Conservation (phyloP, 257 asterid genomes). For the Galeopsis tetrahit region DNA sequence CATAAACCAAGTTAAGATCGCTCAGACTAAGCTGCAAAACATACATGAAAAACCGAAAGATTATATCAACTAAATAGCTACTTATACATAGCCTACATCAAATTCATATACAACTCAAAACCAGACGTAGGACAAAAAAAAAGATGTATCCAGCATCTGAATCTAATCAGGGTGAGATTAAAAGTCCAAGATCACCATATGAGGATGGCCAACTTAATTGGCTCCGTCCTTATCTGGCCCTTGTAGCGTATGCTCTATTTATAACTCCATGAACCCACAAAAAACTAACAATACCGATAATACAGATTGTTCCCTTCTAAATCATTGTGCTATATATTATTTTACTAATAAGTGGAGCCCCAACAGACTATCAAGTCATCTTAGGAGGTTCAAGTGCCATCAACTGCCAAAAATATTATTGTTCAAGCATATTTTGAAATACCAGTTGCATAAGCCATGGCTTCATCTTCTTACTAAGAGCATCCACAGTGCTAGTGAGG, state of each 20-base stretch:
- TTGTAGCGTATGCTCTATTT: not conserved
- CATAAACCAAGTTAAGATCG: slow-evolving; percentile 95
- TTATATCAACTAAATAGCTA: slow-evolving; percentile 22
- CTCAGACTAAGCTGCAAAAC: slow-evolving; percentile 77
- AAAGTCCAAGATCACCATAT: slow-evolving; percentile 10
- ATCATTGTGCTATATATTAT: not conserved
- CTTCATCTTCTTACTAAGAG: not conserved
- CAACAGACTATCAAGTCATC: not conserved
- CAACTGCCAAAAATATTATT: not conserved
- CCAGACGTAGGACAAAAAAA: slow-evolving; percentile 3
- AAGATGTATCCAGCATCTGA: slow-evolving; percentile 3
- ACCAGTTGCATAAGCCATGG: not conserved
- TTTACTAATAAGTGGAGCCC: not conserved
- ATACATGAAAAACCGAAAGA: slow-evolving; percentile 32
- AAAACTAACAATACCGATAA: slow-evolving; percentile 3
- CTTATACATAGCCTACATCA: not conserved
- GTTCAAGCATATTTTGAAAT: not conserved
- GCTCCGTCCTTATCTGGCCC: not conserved
- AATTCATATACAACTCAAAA: slow-evolving; percentile 4
- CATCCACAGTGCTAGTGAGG: no score
- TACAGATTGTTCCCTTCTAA: not conserved
- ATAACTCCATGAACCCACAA: slow-evolving; percentile 6
- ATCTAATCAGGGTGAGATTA: not conserved
- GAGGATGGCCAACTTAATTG: slow-evolving; percentile 10
- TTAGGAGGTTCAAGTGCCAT: not conserved